Percentiles rank a stretch among this genome's conserved stretches.
These are phyloP conservation scores for Trichoderma aggressivum DNA, from an alignment of 2,329 filamentous ascomycete species.

Conservation along the genomic window DNA sequence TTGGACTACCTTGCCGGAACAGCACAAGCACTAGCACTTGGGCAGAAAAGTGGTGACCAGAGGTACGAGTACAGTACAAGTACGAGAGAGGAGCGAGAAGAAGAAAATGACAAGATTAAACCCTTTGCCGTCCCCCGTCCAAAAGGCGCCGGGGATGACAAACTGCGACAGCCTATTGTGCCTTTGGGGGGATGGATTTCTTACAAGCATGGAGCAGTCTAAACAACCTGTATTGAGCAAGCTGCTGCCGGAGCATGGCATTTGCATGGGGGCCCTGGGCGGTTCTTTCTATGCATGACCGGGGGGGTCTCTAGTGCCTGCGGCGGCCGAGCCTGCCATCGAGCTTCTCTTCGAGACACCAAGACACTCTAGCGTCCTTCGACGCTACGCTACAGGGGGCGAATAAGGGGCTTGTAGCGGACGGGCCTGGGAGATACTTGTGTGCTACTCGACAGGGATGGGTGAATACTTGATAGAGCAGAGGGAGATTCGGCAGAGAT, in stretches of 20 bases:
- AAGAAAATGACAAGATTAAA: neutral
- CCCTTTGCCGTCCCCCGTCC: neutral
- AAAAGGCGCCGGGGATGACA: neutral
- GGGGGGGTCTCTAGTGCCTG: neutral
- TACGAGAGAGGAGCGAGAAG: neutral
- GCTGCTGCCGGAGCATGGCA: constrained; percentile 7
- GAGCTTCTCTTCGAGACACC: constrained; percentile 11
- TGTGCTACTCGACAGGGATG: neutral
- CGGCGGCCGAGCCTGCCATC: constrained; percentile 4
- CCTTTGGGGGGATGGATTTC: neutral
- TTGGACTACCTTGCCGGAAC: neutral
- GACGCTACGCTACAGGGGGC: neutral
- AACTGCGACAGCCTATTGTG: constrained; percentile 2
- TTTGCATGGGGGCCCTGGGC: constrained; percentile 6
- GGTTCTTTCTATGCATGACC: neutral
- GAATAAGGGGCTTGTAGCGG: constrained; percentile 7
- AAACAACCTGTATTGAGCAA: constrained; percentile 5
- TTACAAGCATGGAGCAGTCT: constrained; percentile 2
- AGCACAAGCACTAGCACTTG: neutral
- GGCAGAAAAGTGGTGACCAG: neutral
- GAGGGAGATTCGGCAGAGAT: neutral
- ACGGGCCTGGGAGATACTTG: neutral
- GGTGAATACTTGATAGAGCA: neutral
- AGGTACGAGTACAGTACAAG: neutral
- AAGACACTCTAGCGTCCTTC: constrained; percentile 16